phyloP scores from a whole-genome alignment of 345 rosid species.

The Hypericum perforatum region DNA sequence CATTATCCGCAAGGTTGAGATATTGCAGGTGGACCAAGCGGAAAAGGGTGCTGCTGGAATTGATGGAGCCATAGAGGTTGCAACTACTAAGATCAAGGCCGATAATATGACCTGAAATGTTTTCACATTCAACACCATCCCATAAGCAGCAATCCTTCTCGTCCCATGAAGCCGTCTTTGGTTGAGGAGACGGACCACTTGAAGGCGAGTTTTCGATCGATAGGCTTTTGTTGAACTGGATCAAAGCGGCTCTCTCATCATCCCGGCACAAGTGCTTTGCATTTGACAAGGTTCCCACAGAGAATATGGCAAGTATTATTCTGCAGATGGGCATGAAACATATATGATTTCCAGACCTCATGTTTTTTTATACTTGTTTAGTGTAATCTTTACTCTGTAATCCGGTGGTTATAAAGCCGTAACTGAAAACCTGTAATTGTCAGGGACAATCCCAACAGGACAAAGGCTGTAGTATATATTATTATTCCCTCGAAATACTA shows the following conservation, averaged over 20 bases:
- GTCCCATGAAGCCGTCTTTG: not conserved
- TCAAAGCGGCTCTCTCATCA: slow-evolving; percentile 2
- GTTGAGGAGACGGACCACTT: not conserved
- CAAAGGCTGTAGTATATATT: too few species aligned
- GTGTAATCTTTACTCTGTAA: too few species aligned
- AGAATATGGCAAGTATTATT: too few species aligned
- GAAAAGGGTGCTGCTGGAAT: slow-evolving; percentile 12
- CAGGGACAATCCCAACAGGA: too few species aligned
- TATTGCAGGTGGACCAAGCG: slow-evolving; percentile 11
- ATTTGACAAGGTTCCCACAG: too few species aligned
- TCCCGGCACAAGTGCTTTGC: not conserved
- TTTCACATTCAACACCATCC: slow-evolving; percentile 15
- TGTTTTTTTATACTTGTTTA: too few species aligned
- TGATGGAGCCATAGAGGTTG: slow-evolving; percentile 14
- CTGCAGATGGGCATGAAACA: too few species aligned
- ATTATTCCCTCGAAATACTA: too few species aligned
- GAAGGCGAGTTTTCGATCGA: not conserved
- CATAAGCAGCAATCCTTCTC: not conserved
- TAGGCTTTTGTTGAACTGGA: not conserved
- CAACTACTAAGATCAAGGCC: slow-evolving; percentile 9
- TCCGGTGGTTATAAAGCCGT: too few species aligned
- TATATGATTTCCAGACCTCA: too few species aligned
- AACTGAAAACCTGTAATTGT: too few species aligned
- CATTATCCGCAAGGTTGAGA: slow-evolving; percentile 10
- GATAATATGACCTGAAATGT: not conserved